A percentile compares a stretch with the other conserved stretches of the same genome.
These are phyloP conservation scores for Fusarium tjaetaba DNA, from an alignment of 2,329 filamentous ascomycete species.

Conservation along the genomic window DNA sequence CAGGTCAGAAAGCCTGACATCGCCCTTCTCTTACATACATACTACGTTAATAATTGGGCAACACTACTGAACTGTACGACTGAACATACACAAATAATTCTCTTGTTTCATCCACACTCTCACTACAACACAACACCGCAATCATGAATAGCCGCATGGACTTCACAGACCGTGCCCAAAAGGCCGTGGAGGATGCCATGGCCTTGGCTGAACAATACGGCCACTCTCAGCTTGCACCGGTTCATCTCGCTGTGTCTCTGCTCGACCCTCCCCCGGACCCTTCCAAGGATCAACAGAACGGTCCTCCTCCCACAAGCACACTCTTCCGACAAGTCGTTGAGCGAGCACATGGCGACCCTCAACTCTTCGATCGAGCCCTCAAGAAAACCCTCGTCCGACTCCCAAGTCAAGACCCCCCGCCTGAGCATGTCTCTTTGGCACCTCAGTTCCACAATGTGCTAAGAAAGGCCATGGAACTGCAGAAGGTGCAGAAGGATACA, in stretches of 20 bases:
- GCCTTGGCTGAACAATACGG: slow-evolving; percentile 87
- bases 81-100: slow-evolving; percentile 4
- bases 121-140: slow-evolving; percentile 26
- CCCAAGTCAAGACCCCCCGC: slow-evolving; percentile 93
- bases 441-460: slow-evolving; percentile 85
- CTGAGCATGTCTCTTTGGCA: slow-evolving; percentile 85
- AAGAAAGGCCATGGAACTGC: slow-evolving; percentile 85
- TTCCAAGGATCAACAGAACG: slow-evolving; percentile 86
- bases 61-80: slow-evolving; percentile 10
- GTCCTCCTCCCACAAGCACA: slow-evolving; percentile 72
- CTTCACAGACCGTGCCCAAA: slow-evolving; percentile 92
- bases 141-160: slow-evolving; percentile 82
- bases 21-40: slow-evolving; percentile 14
- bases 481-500: slow-evolving; percentile 97
- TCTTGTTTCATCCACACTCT: not conserved
- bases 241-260: slow-evolving; percentile 88
- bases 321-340: slow-evolving; percentile 96
- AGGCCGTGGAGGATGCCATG: slow-evolving; percentile 90
- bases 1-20: slow-evolving; percentile 36
- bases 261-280: slow-evolving; percentile 79
- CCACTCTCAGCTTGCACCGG: slow-evolving; percentile 88
- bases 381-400: slow-evolving; percentile 92
- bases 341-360: slow-evolving; percentile 90
- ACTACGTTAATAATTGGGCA: slow-evolving; percentile 12
- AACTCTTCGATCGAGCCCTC: slow-evolving; percentile 85